phyloP scores from a whole-genome alignment of 2,329 filamentous ascomycete genomes.

The Ceratocystis huliohia region DNA sequence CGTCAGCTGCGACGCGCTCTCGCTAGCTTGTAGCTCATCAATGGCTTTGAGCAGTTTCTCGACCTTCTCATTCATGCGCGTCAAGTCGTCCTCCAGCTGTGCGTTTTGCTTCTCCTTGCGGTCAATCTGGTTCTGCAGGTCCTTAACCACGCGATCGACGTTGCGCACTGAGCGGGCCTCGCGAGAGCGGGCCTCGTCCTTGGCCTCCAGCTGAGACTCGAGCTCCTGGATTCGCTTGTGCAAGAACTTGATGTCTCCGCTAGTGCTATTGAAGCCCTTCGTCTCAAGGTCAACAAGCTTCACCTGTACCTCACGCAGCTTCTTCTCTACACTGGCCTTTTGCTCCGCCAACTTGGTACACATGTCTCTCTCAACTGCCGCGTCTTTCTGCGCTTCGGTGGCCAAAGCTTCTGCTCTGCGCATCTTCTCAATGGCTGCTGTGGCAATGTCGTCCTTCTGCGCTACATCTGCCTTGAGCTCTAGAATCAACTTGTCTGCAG shows the following conservation, averaged over 20 bases:
- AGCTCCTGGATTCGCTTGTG: constrained; percentile 94
- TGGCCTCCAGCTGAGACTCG: constrained; percentile 71
- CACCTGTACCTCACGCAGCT: constrained; percentile 78
- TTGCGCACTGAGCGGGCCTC: constrained; percentile 82
- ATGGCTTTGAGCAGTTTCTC: constrained; percentile 82
- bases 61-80: constrained; percentile 76
- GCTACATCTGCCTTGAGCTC: constrained; percentile 80
- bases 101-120: constrained; percentile 79
- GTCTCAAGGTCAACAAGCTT: constrained; percentile 88
- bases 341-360: constrained; percentile 75
- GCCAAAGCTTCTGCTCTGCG: constrained; percentile 77
- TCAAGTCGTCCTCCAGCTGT: constrained; percentile 71
- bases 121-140: constrained; percentile 82
- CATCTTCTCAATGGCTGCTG: constrained; percentile 94
- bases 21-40: constrained; percentile 81
- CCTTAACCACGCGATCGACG: constrained; percentile 85
- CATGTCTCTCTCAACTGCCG: constrained; percentile 69
- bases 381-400: constrained; percentile 85
- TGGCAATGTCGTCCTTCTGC: constrained; percentile 84
- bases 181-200: constrained; percentile 64
- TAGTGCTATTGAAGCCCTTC: constrained; percentile 88
- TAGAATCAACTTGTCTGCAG: constrained; percentile 75
- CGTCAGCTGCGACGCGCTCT: constrained; percentile 67
- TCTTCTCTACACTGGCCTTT: constrained; percentile 80
- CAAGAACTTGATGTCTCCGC: constrained; percentile 88